Percentiles rank a stretch among this genome's conserved stretches.
Evolutionary conservation across 345 rosid genomes (phyloP).

Genomic region (Microthlaspi erraticum): DNA sequence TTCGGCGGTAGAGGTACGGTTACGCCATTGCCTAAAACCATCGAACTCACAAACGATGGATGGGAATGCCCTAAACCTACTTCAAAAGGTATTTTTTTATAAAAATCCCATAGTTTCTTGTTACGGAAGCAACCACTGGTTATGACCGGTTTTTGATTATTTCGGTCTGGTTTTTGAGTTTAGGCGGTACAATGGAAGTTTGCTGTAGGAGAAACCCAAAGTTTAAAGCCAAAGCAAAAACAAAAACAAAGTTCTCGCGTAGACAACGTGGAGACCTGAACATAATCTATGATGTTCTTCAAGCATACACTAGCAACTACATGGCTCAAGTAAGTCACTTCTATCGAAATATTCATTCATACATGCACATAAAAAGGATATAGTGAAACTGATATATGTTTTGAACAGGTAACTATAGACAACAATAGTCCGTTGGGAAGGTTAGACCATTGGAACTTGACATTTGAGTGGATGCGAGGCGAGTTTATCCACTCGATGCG

Average conservation of each 20-base stretch:
- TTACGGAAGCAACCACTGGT: background rate
- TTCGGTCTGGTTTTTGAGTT: conserved; percentile 8
- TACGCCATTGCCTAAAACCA: conserved; percentile 71
- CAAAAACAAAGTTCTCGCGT: conserved; percentile 52
- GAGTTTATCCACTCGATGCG: conserved; percentile 80
- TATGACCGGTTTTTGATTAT: background rate
- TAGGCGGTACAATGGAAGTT: conserved; percentile 68
- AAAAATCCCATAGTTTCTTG: conserved; percentile 10
- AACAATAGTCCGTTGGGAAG: conserved; percentile 73
- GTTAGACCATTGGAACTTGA: conserved; percentile 90
- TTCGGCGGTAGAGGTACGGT: conserved; percentile 70
- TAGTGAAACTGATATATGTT: background rate
- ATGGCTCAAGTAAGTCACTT: conserved; percentile 55
- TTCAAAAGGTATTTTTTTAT: conserved; percentile 47
- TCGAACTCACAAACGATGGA: conserved; percentile 68
- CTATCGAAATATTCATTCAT: background rate
- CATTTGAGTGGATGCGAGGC: conserved; percentile 95
- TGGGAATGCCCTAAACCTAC: conserved; percentile 72
- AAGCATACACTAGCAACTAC: conserved; percentile 71
- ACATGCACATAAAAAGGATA: background rate
- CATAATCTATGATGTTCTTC: conserved; percentile 68
- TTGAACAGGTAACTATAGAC: conserved; percentile 67
- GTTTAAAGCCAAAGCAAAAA: conserved; percentile 49
- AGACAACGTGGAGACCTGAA: conserved; percentile 65
- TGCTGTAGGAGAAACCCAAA: conserved; percentile 82